Conservation (phyloP, 805 yeast species). For the Schwanniomyces polymorphus region DNA sequence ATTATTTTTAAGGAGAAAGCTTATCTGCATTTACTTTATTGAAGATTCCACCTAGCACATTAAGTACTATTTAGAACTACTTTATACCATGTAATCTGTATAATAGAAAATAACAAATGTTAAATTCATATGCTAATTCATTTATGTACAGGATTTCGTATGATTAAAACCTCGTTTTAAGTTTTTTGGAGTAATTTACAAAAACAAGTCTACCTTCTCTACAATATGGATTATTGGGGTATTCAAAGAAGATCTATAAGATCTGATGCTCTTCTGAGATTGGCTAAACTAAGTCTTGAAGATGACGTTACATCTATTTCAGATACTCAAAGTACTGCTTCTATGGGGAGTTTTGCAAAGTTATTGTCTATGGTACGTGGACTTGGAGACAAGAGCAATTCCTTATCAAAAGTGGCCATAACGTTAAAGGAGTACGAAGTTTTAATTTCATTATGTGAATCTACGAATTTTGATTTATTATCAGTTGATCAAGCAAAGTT, state of each 20-base stretch:
- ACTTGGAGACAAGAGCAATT: neutral
- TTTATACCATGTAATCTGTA: slow-evolving; percentile 7
- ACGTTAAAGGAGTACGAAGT: slow-evolving; percentile 56
- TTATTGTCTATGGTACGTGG: slow-evolving; percentile 13
- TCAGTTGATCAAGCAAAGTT: slow-evolving; percentile 37
- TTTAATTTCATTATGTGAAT: slow-evolving; percentile 54
- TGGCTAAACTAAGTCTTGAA: slow-evolving; percentile 36
- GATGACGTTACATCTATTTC: slow-evolving; percentile 10
- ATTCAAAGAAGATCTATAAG: slow-evolving; percentile 40
- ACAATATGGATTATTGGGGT: slow-evolving; percentile 37
- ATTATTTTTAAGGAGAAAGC: slow-evolving; percentile 2
- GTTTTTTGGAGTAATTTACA: neutral
- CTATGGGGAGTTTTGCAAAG: slow-evolving; percentile 18
- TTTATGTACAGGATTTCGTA: neutral
- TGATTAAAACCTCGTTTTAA: neutral
- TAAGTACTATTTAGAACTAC: neutral
- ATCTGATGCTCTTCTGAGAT: slow-evolving; percentile 33
- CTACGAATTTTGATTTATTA: slow-evolving; percentile 28
- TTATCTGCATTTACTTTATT: slow-evolving; percentile 2
- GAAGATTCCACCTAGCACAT: neutral
- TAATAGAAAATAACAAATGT: slow-evolving; percentile 4
- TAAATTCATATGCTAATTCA: neutral
- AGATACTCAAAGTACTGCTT: neutral
- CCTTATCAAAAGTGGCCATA: slow-evolving; percentile 39
- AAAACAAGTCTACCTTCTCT: neutral